phyloP scores from a whole-genome alignment of 1,284 basidiomycete genomes.

The Cystobasidium pallidum region DNA sequence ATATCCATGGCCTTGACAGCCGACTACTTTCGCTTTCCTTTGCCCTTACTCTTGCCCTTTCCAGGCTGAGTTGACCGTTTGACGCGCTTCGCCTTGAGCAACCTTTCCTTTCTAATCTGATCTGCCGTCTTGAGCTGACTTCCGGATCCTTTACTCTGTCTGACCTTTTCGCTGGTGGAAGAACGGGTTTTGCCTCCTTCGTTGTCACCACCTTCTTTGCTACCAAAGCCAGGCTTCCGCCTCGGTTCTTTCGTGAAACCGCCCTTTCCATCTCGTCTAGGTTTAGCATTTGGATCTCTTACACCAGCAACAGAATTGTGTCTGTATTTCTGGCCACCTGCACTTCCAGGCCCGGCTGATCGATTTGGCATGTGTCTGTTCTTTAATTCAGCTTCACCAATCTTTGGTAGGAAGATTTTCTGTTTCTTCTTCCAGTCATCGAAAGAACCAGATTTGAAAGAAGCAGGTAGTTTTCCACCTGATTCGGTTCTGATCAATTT shows the following conservation, averaged over 20 bases:
- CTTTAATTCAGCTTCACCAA: slow-evolving; percentile 72
- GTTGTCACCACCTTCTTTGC: slow-evolving; percentile 54
- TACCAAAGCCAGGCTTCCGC: slow-evolving; percentile 50
- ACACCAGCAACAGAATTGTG: slow-evolving; percentile 49
- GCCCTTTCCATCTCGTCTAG: slow-evolving; percentile 47
- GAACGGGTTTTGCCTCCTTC: slow-evolving; percentile 29
- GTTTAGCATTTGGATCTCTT: slow-evolving; percentile 40
- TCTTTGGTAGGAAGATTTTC: slow-evolving; percentile 70
- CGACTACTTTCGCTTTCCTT: neutral
- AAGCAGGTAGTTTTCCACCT: slow-evolving; percentile 87
- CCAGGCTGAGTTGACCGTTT: slow-evolving; percentile 49
- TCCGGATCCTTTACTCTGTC: slow-evolving; percentile 52
- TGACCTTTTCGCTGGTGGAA: slow-evolving; percentile 32
- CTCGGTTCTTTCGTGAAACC: slow-evolving; percentile 41
- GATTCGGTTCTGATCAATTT: slow-evolving; percentile 93
- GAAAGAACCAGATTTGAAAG: slow-evolving; percentile 88
- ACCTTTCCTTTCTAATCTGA: slow-evolving; percentile 77
- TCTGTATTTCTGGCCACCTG: slow-evolving; percentile 47
- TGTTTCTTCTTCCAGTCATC: slow-evolving; percentile 91
- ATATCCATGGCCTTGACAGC: neutral
- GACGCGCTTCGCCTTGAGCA: slow-evolving; percentile 56
- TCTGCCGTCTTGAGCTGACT: slow-evolving; percentile 67
- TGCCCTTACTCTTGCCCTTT: slow-evolving; percentile 38
- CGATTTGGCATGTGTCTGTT: slow-evolving; percentile 44
- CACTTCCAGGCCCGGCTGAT: slow-evolving; percentile 20